A percentile compares a stretch with the other conserved stretches of the same genome.
Evolutionary conservation across 1,284 basidiomycete genomes (phyloP).

Genomic region (Malassezia nana): DNA sequence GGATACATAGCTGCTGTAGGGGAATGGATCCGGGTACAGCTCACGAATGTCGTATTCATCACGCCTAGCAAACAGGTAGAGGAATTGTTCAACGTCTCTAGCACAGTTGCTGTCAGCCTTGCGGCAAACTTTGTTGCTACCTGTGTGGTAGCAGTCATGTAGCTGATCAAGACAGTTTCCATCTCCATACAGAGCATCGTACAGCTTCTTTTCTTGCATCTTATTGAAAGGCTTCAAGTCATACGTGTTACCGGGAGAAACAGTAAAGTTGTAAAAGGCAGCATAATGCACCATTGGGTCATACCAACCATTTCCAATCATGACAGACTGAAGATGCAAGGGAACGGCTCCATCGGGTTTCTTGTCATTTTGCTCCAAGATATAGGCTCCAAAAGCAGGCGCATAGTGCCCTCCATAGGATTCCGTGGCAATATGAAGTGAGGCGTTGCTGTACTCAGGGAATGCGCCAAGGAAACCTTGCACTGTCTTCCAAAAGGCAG

Average conservation of each 20-base stretch:
- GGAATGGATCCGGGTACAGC: constrained; percentile 31
- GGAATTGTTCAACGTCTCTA: constrained; percentile 21
- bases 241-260: constrained; percentile 28
- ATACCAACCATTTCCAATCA: constrained; percentile 52
- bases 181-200: constrained; percentile 23
- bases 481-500: constrained; percentile 53
- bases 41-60: constrained; percentile 36
- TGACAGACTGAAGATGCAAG: constrained; percentile 59
- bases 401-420: constrained; percentile 56
- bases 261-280: constrained; percentile 35
- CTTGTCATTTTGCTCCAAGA: constrained; percentile 57
- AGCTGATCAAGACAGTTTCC: constrained; percentile 33
- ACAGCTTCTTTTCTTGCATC: constrained; percentile 20
- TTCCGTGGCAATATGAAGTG: constrained; percentile 56
- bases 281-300: constrained; percentile 28
- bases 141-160: constrained; percentile 23
- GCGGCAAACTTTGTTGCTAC: constrained; percentile 24
- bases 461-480: constrained; percentile 50
- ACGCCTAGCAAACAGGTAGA: constrained; percentile 22
- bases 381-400: constrained; percentile 53
- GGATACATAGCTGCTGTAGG: constrained; percentile 26
- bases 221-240: constrained; percentile 26
- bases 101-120: constrained; percentile 30
- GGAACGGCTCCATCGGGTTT: constrained; percentile 51
- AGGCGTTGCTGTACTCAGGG: constrained; percentile 32